Evolutionary conservation across 2,329 filamentous ascomycete species (phyloP).

Genomic region (Daldinia sp.): DNA sequence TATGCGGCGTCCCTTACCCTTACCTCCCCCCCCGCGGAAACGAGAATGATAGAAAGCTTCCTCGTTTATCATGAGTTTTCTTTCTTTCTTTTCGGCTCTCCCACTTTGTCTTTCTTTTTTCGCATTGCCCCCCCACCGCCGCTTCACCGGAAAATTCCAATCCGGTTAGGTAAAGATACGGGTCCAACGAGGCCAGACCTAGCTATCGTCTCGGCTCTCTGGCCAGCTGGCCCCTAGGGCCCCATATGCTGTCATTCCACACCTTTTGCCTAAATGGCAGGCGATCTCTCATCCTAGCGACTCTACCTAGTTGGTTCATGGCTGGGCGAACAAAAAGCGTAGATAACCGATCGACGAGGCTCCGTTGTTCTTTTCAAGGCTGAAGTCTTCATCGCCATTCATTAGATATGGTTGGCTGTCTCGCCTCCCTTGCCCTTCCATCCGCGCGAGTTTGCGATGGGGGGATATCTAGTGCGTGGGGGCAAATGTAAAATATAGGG

Average conservation of each 20-base stretch:
- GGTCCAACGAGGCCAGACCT: slow-evolving; percentile 22
- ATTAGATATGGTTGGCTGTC: slow-evolving; percentile 3
- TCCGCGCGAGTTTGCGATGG: background rate
- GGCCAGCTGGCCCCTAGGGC: slow-evolving; percentile 26
- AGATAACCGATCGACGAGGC: slow-evolving; percentile 25
- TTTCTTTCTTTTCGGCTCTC: slow-evolving; percentile 8
- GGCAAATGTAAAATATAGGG: slow-evolving; percentile 22
- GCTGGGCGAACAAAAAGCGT: slow-evolving; percentile 2
- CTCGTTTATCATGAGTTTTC: background rate
- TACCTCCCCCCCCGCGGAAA: background rate
- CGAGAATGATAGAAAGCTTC: slow-evolving; percentile 13
- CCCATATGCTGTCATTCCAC: slow-evolving; percentile 36
- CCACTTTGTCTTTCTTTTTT: background rate
- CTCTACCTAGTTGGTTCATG: slow-evolving; percentile 34
- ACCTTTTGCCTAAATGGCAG: slow-evolving; percentile 44
- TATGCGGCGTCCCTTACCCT: slow-evolving; percentile 27
- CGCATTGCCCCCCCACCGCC: slow-evolving; percentile 7
- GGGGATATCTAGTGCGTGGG: slow-evolving; percentile 17
- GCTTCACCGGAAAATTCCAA: slow-evolving; percentile 27
- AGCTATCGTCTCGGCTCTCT: slow-evolving; percentile 33
- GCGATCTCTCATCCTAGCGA: slow-evolving; percentile 35
- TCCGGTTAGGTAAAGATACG: slow-evolving; percentile 30
- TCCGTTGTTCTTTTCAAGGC: slow-evolving; percentile 26
- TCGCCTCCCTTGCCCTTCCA: background rate
- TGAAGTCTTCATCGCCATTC: slow-evolving; percentile 19